Conservation (phyloP, 495 filamentous ascomycete genomes). For the Aspergillus saccharolyticus region DNA sequence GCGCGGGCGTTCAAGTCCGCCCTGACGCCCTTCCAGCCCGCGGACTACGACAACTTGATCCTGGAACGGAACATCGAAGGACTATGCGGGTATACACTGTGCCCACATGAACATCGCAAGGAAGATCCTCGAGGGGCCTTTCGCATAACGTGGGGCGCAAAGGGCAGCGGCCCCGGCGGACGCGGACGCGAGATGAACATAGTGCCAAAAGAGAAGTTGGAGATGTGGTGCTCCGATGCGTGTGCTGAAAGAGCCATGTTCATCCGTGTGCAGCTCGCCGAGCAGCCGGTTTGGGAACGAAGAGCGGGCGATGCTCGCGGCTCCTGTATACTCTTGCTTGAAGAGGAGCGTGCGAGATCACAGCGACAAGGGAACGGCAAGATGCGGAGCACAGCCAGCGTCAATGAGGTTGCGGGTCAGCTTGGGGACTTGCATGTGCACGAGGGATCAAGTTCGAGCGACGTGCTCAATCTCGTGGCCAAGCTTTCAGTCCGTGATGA, state of each 20-base stretch:
- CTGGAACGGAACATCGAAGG: slow-evolving; percentile 77
- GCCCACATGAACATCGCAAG: slow-evolving; percentile 51
- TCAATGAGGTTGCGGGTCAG: slow-evolving; percentile 27
- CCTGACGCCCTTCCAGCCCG: slow-evolving; percentile 68
- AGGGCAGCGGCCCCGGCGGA: slow-evolving; percentile 48
- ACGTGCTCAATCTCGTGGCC: slow-evolving; percentile 21
- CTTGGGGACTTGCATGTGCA: slow-evolving; percentile 29
- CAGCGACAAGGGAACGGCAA: slow-evolving; percentile 13
- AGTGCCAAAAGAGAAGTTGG: slow-evolving; percentile 60
- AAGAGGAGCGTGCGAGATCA: slow-evolving; percentile 34
- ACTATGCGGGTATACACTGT: slow-evolving; percentile 79
- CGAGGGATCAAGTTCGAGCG: slow-evolving; percentile 6
- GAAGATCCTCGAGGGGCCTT: slow-evolving; percentile 40
- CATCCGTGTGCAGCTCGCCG: slow-evolving; percentile 77
- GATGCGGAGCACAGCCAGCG: slow-evolving; percentile 8
- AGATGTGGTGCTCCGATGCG: slow-evolving; percentile 80
- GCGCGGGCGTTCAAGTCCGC: slow-evolving; percentile 49
- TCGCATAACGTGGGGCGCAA: slow-evolving; percentile 44
- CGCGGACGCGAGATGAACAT: slow-evolving; percentile 50
- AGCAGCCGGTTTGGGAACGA: slow-evolving; percentile 73
- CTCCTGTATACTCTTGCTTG: slow-evolving; percentile 48
- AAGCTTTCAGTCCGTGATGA: slow-evolving; percentile 22
- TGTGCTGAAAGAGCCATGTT: slow-evolving; percentile 78
- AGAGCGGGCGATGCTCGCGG: slow-evolving; percentile 37
- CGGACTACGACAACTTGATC: slow-evolving; percentile 81